These are phyloP conservation scores for Malassezia japonica DNA, from an alignment of 1,284 basidiomycete genomes.

Conservation along the genomic window DNA sequence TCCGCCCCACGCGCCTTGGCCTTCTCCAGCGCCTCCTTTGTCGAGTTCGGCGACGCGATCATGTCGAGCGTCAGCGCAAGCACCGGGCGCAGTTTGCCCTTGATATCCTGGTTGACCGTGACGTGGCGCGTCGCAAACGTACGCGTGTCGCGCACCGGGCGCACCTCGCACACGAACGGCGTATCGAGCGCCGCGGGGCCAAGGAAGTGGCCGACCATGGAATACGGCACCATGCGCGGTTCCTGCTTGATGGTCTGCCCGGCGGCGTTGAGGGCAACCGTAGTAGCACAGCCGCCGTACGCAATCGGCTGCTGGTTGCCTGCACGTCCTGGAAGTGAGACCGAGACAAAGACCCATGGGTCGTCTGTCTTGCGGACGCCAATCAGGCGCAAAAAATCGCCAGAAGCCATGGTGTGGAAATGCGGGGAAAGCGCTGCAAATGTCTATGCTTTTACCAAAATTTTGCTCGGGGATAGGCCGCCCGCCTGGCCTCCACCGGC, in stretches of 20 bases:
- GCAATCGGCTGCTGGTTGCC: slow-evolving; percentile 36
- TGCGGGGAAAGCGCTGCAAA: no score
- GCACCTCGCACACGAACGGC: slow-evolving; percentile 24
- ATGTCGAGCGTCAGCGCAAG: slow-evolving; percentile 31
- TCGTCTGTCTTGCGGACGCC: slow-evolving; percentile 20
- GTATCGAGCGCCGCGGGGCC: slow-evolving; percentile 26
- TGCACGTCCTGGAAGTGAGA: slow-evolving; percentile 24
- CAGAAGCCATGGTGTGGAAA: background rate
- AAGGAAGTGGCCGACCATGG: slow-evolving; percentile 29
- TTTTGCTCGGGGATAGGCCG: no score
- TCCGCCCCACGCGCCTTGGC: background rate
- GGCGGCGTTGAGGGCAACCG: slow-evolving; percentile 23
- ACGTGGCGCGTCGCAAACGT: slow-evolving; percentile 33
- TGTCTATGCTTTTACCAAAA: no score
- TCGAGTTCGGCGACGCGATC: slow-evolving; percentile 22
- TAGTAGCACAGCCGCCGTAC: slow-evolving; percentile 35
- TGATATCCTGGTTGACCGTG: slow-evolving; percentile 20
- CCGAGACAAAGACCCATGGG: slow-evolving; percentile 23
- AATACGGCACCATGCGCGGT: slow-evolving; percentile 26
- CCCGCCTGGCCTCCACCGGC: no score
- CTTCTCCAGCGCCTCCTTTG: background rate
- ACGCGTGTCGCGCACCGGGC: slow-evolving; percentile 26
- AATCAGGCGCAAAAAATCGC: slow-evolving; percentile 24
- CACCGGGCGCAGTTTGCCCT: slow-evolving; percentile 21
- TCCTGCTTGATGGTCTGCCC: slow-evolving; percentile 25